Evolutionary conservation across 192 early-diverging fungal species (phyloP), one percentile per base, ranked within the genome.

Genomic region (Coemansia brasiliensis): DNA sequence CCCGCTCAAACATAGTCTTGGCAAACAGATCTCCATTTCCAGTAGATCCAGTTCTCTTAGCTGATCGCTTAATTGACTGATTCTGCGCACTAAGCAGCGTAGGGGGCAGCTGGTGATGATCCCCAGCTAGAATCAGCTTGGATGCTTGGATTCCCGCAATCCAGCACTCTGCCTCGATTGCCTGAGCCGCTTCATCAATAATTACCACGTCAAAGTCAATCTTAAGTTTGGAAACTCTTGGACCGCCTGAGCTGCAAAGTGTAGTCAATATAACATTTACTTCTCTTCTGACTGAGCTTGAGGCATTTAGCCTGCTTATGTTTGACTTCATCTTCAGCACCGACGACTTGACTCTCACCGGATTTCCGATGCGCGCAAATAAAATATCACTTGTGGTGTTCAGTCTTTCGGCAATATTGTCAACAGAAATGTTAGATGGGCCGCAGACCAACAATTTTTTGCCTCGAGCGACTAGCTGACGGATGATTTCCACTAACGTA

Each of bases 151-250:
- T 55, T 9, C 92, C 82, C 0, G 94, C 90, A 50, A 94, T 89
- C 92, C 93, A 97, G 61, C 89, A 90, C 75, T 97, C 94, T 17
- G 76, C 83, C 65, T 90, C 89, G 15, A 86, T 51, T 5, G 92
- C 90, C 64, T 97, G 94, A 7, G 88, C 87, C 0, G 90, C 90
- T 63, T 97, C 94, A 58, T 97, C 94, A 52, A 97, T 90, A 17
- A 97, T 71, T 0, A 93, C 88, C 1, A 87, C 84, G 68, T 95
- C 93, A 72, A 93, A 97, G 12, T 67, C 55, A 3, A 48, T 26
- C 22, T 48, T 48, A 1, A 55, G 74, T 15, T 48, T 48, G 5
- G 45, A 13, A 48, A 48, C 17, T 9, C 8, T 24, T 13, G 45
- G 45, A 7, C 74, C 55, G 0, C 69, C 87, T 6, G 83, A 79